Evolutionary conservation across 1,284 basidiomycete genomes (phyloP), one percentile per base, ranked within the genome.

Genomic region (Phylloporus gajari): DNA sequence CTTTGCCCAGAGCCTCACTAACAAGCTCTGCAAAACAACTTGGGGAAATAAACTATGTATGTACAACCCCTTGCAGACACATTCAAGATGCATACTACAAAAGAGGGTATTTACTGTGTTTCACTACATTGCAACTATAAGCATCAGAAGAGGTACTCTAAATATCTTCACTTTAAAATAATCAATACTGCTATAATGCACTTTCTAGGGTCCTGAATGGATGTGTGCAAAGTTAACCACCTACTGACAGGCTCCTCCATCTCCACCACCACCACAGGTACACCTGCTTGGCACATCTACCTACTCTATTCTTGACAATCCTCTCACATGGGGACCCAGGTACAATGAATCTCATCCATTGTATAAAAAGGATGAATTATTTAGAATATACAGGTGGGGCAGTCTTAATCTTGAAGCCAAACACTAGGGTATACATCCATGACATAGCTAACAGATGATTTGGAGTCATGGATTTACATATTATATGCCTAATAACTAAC

Each of bases 361-460:
- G 80, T 97, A 96, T 85, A 91, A 93, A 23, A 94, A 92, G 81
- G 94, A 96, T 74, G 94, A 95, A 74, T 88, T 97, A 85, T 87
- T 97, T 70, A 88, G 89, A 82, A 92, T 97, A 75, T 97, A 94
- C 84, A 94, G 90, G 81, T 94, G 95, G 75, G 91, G 91, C 71
- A 90, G 90, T 61, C 87, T 95, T 38, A 95, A 94, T 56, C 87
- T 96, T 66, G 95, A 97, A 83, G 93, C 96, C 12, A 94, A 95
- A 82, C 88, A 91, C 73, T 95, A 94, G 67, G 94, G 95, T 67
- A 91, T 97, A 35, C 75, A 94, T 96, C 42, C 90, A 92, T 75
- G 94, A 95, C 80, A 84, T 88, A 38, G 90, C 89, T 48, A 88
- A 83, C 69, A 93, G 35, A 35, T 35, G 35, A 35, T 35, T 35